phyloP scores from a whole-genome alignment of 2,329 filamentous ascomycete genomes.

The Nemania abortiva region DNA sequence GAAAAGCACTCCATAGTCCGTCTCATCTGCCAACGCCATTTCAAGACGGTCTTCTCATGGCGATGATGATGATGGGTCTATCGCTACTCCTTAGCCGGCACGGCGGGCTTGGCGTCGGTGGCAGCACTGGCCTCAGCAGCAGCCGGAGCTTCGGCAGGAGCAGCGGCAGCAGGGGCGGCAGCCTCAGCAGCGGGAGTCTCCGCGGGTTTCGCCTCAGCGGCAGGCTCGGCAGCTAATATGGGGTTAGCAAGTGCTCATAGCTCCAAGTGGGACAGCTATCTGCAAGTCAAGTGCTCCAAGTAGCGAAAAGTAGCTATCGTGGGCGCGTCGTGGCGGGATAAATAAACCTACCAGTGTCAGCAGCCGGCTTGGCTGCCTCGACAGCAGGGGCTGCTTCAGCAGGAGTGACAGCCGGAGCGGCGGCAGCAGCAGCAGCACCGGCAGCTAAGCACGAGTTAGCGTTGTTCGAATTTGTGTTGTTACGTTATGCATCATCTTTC shows the following conservation, averaged over 20 bases:
- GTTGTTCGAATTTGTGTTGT: conserved; percentile 12
- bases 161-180: conserved; percentile 43
- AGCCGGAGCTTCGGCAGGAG: conserved; percentile 41
- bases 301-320: conserved; percentile 14
- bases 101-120: conserved; percentile 33
- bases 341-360: conserved; percentile 48
- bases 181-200: conserved; percentile 44
- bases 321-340: conserved; percentile 22
- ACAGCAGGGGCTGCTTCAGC: conserved; percentile 35
- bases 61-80: background rate
- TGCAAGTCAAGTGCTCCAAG: conserved; percentile 1
- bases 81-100: conserved; percentile 20
- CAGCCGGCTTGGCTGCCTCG: conserved; percentile 45
- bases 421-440: conserved; percentile 11
- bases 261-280: conserved; percentile 4
- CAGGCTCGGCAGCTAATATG: conserved; percentile 15
- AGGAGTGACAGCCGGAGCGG: conserved; percentile 16
- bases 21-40: conserved; percentile 18
- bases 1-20: conserved; percentile 21
- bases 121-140: conserved; percentile 16
- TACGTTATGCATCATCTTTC: background rate
- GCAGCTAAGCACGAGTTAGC: conserved; percentile 30
- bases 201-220: conserved; percentile 26
- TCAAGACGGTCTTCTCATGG: conserved; percentile 2
- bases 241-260: conserved; percentile 33